Percentiles rank a stretch among this genome's conserved stretches.
Conservation (phyloP, 305 asterid species). For the Solanum hybrid region DNA sequence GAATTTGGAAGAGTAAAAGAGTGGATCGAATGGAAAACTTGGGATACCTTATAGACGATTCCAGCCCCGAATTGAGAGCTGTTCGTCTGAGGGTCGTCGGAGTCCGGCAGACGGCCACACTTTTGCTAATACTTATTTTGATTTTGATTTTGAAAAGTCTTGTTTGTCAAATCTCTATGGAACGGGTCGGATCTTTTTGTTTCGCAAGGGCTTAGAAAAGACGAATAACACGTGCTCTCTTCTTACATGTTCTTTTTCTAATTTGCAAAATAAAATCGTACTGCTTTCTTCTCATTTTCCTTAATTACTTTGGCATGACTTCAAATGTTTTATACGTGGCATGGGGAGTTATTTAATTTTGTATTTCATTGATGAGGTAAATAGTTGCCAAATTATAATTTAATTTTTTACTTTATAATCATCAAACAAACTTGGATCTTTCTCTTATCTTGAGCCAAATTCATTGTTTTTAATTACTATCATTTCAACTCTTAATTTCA, state of each 20-base stretch:
- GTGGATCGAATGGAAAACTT: neutral
- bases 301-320: neutral
- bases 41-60: neutral
- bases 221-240: neutral
- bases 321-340: neutral
- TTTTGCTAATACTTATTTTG: neutral
- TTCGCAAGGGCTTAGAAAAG: neutral
- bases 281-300: neutral
- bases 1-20: neutral
- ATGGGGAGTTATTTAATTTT: neutral
- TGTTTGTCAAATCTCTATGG: neutral
- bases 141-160: neutral
- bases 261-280: neutral
- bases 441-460: neutral
- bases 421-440: neutral
- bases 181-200: neutral
- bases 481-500: too few relatives aligned
- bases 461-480: too few relatives aligned
- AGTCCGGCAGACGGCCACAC: neutral
- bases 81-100: constrained; percentile 1
- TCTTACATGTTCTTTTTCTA: neutral
- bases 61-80: neutral
- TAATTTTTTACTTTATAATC: neutral
- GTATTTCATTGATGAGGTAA: neutral
- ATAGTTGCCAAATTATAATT: neutral